Evolutionary conservation across 208 protist species (phyloP).

Genomic region (Tritrichomonas foetus): DNA sequence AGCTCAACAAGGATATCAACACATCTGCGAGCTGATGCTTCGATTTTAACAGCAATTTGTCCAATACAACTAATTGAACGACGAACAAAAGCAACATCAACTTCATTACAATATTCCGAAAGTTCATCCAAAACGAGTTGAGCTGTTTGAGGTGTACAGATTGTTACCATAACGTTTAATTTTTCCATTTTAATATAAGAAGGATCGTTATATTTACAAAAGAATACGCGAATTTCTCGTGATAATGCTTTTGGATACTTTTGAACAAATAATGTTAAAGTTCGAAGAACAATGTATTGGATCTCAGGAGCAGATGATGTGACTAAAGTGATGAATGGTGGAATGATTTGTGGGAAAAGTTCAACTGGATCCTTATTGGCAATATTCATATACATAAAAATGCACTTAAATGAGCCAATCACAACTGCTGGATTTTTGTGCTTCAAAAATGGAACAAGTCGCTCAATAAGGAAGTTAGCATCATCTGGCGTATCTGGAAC

Average conservation of each 20-base stretch:
- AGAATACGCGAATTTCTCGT: conserved; percentile 75
- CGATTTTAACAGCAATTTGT: conserved; percentile 91
- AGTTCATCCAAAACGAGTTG: conserved; percentile 76
- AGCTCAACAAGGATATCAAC: conserved; percentile 79
- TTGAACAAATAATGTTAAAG: conserved; percentile 95
- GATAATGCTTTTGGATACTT: conserved; percentile 61
- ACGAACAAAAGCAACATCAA: conserved; percentile 91
- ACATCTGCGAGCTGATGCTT: conserved; percentile 73
- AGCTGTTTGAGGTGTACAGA: conserved; percentile 75
- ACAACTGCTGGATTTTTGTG: conserved; percentile 97
- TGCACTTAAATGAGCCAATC: conserved; percentile 84
- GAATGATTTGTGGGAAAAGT: conserved; percentile 66
- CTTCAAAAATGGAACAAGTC: conserved; percentile 82
- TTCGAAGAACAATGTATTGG: conserved; percentile 94
- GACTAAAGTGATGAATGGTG: conserved; percentile 78
- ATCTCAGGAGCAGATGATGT: conserved; percentile 81
- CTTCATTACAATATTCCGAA: conserved; percentile 82
- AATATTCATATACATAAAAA: conserved; percentile 68
- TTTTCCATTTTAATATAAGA: too few relatives aligned
- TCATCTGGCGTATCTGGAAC: conserved; percentile 50
- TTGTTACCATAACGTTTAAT: conserved; percentile 82
- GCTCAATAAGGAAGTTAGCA: conserved; percentile 77
- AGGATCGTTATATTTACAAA: too few relatives aligned
- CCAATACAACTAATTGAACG: conserved; percentile 86
- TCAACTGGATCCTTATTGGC: conserved; percentile 49